Percentiles rank a stretch among this genome's conserved stretches.
Evolutionary conservation across 208 protist genomes (phyloP).

Genomic region (Leishmania lainsoni): DNA sequence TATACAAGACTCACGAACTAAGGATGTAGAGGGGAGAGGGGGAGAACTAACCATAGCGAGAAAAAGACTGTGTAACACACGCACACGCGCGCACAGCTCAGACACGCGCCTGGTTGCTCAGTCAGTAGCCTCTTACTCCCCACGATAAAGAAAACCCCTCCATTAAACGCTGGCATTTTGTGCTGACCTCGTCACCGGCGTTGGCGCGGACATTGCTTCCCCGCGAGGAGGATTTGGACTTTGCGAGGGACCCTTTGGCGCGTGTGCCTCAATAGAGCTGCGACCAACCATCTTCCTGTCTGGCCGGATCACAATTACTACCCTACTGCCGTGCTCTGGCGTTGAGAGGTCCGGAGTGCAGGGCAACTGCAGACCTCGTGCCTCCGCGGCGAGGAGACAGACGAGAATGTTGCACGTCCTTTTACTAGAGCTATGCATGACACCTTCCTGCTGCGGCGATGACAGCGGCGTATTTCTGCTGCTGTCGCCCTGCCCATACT

Average conservation of each 20-base stretch:
- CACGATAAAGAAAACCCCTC: conserved; percentile 41
- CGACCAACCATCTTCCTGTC: neutral
- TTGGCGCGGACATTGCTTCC: neutral
- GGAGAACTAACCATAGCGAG: neutral
- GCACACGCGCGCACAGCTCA: neutral
- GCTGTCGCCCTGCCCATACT: conserved; percentile 11
- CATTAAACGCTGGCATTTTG: conserved; percentile 38
- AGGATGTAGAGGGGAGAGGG: neutral
- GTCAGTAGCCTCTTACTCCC: neutral
- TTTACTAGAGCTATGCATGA: neutral
- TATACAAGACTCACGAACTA: neutral
- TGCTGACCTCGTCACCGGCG: conserved; percentile 2
- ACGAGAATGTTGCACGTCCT: neutral
- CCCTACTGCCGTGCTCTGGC: conserved; percentile 39
- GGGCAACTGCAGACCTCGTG: neutral
- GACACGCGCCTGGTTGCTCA: neutral
- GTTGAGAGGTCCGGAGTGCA: conserved; percentile 9
- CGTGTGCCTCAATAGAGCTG: neutral
- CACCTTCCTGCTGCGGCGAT: neutral
- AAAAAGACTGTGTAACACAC: neutral
- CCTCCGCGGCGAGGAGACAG: conserved; percentile 15
- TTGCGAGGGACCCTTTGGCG: neutral
- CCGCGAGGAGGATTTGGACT: neutral
- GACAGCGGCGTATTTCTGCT: neutral
- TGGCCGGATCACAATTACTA: conserved; percentile 32